These are phyloP conservation scores for Lipomyces orientalis DNA, from an alignment of 805 yeast genomes.

Conservation along the genomic window DNA sequence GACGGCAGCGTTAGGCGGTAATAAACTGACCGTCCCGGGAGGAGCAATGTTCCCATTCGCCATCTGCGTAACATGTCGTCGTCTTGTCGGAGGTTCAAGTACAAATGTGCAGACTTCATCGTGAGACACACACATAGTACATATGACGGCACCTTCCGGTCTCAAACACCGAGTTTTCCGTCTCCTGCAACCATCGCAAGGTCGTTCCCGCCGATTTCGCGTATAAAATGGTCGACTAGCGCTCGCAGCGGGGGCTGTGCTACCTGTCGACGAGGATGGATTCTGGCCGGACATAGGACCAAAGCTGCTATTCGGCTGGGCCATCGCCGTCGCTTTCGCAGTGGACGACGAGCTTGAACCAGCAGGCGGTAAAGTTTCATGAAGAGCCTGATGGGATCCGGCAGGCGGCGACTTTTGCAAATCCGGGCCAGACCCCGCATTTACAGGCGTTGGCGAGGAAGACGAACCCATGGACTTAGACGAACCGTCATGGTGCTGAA, in stretches of 20 bases:
- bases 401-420: not conserved
- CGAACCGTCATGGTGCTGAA: not conserved
- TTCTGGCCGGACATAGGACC: not conserved
- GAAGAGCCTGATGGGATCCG: not conserved
- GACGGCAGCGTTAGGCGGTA: not conserved
- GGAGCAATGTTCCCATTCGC: not conserved
- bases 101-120: constrained; percentile 44
- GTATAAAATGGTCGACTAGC: constrained; percentile 37
- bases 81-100: constrained; percentile 40
- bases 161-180: constrained; percentile 48
- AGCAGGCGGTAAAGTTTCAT: not conserved
- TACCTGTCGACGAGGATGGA: not conserved
- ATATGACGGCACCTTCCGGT: constrained; percentile 37
- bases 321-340: not conserved
- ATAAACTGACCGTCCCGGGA: not conserved
- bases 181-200: constrained; percentile 50
- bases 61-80: constrained; percentile 14
- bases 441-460: not conserved
- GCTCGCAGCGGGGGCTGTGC: not conserved
- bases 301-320: not conserved
- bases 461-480: not conserved
- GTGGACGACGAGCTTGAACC: not conserved
- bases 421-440: not conserved
- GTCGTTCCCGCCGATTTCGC: constrained; percentile 43
- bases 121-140: constrained; percentile 46